These are phyloP conservation scores for Pleurotus djamor DNA, from an alignment of 768 basidiomycete species.

Conservation along the genomic window DNA sequence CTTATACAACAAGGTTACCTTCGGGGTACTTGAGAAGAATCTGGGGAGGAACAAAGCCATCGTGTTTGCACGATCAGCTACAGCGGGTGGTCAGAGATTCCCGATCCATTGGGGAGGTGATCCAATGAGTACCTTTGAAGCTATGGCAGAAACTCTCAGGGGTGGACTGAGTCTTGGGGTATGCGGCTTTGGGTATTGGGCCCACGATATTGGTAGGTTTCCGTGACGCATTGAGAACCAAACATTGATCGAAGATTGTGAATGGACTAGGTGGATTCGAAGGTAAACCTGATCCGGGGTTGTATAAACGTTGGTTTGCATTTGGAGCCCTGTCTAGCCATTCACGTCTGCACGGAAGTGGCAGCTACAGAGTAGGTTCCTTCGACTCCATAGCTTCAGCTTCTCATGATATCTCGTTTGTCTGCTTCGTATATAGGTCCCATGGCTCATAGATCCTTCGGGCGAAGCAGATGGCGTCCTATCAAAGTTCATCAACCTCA, in stretches of 20 bases:
- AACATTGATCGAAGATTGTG: not conserved
- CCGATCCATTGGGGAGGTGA: constrained; percentile 43
- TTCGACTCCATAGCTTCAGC: not conserved
- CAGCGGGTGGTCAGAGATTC: constrained; percentile 42
- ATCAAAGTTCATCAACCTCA: constrained; percentile 36
- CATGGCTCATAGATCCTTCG: constrained; percentile 41
- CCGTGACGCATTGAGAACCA: constrained; percentile 1
- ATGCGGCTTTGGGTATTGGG: constrained; percentile 43
- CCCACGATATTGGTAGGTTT: constrained; percentile 43
- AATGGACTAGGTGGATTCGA: constrained; percentile 24
- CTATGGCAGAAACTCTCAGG: constrained; percentile 48
- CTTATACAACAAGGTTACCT: constrained; percentile 41
- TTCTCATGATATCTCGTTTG: not conserved
- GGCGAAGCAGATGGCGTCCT: constrained; percentile 33
- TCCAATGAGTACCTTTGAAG: constrained; percentile 43
- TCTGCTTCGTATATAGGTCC: constrained; percentile 18
- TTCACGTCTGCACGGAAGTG: constrained; percentile 42
- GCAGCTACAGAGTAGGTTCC: constrained; percentile 38
- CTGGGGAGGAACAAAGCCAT: constrained; percentile 37
- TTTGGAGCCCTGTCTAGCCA: constrained; percentile 37
- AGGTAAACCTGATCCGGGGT: constrained; percentile 33
- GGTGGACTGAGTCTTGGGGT: constrained; percentile 38
- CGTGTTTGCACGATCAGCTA: constrained; percentile 44
- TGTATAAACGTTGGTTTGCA: constrained; percentile 47
- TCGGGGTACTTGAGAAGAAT: constrained; percentile 31